These are phyloP conservation scores for Dictyostelium capitatum DNA, from an alignment of 78 protist species.

Conservation along the genomic window DNA sequence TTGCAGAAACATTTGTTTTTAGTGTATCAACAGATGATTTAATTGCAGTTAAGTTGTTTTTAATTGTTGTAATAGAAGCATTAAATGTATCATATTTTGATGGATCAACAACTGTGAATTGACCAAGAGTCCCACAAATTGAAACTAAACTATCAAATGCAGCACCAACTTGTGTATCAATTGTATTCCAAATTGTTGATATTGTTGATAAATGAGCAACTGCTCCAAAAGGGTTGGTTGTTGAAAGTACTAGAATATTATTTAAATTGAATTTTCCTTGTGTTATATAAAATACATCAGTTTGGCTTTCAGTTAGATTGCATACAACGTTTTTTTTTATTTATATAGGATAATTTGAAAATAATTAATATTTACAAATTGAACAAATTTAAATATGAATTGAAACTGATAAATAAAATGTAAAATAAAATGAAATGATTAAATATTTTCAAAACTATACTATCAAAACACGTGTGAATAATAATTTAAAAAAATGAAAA, in stretches of 20 bases:
- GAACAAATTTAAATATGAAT: too few relatives aligned
- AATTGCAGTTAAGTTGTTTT: not conserved
- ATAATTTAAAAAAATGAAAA: too few relatives aligned
- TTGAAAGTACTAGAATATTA: not conserved
- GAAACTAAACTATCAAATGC: not conserved
- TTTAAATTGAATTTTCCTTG: not conserved
- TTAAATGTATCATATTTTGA: not conserved
- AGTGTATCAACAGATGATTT: not conserved
- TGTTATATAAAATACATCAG: too few relatives aligned
- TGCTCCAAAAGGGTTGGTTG: not conserved
- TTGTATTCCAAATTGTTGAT: not conserved
- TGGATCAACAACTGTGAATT: not conserved
- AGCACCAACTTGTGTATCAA: not conserved
- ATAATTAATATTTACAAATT: too few relatives aligned
- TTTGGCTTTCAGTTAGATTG: too few relatives aligned
- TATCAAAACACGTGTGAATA: too few relatives aligned
- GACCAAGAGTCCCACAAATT: not conserved
- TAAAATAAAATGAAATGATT: too few relatives aligned
- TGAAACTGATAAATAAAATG: too few relatives aligned
- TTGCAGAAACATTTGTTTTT: not conserved
- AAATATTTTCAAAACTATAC: too few relatives aligned
- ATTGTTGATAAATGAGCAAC: not conserved
- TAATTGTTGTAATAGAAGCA: not conserved
- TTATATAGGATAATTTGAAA: too few relatives aligned
- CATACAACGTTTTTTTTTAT: too few relatives aligned